Base-by-base conservation (phyloP, 768 basidiomycete species). In the Pholiota molesta region DNA sequence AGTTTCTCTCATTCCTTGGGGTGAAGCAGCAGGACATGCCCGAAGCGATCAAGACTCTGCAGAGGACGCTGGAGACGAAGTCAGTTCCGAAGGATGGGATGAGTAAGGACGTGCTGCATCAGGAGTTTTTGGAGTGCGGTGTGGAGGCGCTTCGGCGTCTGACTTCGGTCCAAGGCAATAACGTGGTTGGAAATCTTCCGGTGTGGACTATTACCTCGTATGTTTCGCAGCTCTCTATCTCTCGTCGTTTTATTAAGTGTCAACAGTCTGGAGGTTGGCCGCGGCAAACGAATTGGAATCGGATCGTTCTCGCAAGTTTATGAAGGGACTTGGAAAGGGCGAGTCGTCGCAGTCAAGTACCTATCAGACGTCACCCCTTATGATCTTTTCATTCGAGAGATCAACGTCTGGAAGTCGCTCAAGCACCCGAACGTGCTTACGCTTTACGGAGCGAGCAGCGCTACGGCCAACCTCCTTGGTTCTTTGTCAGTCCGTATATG, bases 291-390 rank as follows among this genome's bases (percentile, higher is more conserved):
- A 66, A 85, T 94, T 61, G 88, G 91, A 1, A 70, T 83, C 33
- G 90, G 91, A 0, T 86, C 82, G 72, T 91, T 91, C 75, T 89
- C 89, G 8, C 83, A 87, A 57, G 90, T 93, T 5, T 92, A 87
- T 70, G 78, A 81, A 40, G 92, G 90, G 0, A 80, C 74, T 5
- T 94, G 92, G 91, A 80, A 84, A 40, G 81, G 79, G 3, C 78
- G 80, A 31, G 76, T 77, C 0, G 90, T 91, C 6, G 86, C 89
- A 7, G 78, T 91, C 74, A 92, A 93, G 74, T 83, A 89, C 1
- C 78, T 92, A n/a, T 81, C 86, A 2, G 79, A 82, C 53, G 80
- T 79, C 47, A 86, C 86, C 0, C 85, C 87, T 6, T 77, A 78
- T 52, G 74, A 82, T 40, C 78, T 91, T 10, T 94, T 94, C 74